Evolutionary conservation across 805 yeast genomes (phyloP).

Genomic region (Candida coleopterorum): DNA sequence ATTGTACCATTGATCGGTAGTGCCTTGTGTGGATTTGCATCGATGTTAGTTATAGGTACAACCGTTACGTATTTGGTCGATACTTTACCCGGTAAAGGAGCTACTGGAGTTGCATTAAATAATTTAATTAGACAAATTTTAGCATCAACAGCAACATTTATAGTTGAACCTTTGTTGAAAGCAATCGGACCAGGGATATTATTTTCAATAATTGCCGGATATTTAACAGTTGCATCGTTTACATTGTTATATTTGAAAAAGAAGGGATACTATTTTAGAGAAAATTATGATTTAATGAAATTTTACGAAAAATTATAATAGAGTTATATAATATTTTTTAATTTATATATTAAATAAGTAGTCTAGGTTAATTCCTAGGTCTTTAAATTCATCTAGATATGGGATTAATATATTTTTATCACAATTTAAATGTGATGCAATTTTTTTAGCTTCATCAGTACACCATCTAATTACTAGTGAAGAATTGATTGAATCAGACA

Average conservation of each 20-base stretch:
- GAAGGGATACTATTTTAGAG: conserved; percentile 60
- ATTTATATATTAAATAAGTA: conserved; percentile 47
- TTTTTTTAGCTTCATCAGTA: conserved; percentile 4
- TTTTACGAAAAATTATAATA: conserved; percentile 47
- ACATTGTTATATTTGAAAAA: conserved; percentile 45
- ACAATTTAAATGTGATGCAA: neutral
- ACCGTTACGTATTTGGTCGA: conserved; percentile 80
- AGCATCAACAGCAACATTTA: conserved; percentile 74
- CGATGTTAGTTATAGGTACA: conserved; percentile 79
- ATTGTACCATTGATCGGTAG: conserved; percentile 77
- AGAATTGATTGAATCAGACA: neutral
- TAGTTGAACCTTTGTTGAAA: conserved; percentile 61
- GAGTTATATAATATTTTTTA: conserved; percentile 7
- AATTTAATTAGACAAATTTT: conserved; percentile 67
- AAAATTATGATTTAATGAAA: conserved; percentile 52
- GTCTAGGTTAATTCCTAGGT: conserved; percentile 69
- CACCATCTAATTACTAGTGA: conserved; percentile 5
- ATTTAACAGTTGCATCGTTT: conserved; percentile 41
- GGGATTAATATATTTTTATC: conserved; percentile 28
- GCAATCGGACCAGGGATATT: conserved; percentile 72
- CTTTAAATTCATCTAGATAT: conserved; percentile 59
- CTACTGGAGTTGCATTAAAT: conserved; percentile 83
- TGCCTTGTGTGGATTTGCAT: conserved; percentile 74
- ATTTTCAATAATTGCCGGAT: conserved; percentile 60
- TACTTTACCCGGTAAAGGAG: conserved; percentile 81